Evolutionary conservation across 1,139 yeast species (phyloP).

Genomic region (Kodamaea ohmeri): DNA sequence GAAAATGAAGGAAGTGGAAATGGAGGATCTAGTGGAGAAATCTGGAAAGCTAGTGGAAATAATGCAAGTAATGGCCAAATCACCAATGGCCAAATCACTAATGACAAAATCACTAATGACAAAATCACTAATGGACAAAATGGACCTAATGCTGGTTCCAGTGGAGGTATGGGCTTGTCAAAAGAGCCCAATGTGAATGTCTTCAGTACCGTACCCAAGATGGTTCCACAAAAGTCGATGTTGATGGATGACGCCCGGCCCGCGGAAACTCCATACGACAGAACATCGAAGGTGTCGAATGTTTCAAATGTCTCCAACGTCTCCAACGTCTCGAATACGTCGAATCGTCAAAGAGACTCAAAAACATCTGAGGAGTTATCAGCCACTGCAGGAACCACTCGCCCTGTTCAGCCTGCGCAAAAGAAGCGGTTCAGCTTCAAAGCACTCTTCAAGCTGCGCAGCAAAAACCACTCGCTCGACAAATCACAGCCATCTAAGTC

Average conservation of each 20-base stretch:
- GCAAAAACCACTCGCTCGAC: slow-evolving; percentile 28
- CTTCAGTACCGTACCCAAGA: neutral
- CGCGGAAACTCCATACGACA: neutral
- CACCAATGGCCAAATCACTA: neutral
- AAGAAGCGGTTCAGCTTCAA: slow-evolving; percentile 43
- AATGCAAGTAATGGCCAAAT: neutral
- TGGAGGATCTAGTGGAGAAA: neutral
- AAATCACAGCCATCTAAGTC: slow-evolving; percentile 26
- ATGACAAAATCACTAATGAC: neutral
- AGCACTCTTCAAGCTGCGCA: slow-evolving; percentile 37
- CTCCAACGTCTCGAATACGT: no score
- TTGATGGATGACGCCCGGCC: neutral
- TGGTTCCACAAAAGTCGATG: neutral
- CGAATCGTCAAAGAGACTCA: no score
- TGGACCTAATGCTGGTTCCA: no score
- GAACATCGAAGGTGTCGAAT: neutral
- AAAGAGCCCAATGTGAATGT: neutral
- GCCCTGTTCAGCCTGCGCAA: slow-evolving; percentile 11
- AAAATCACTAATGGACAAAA: neutral
- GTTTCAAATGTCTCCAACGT: neutral
- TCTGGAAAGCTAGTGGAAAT: neutral
- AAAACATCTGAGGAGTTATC: neutral
- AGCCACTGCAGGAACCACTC: neutral
- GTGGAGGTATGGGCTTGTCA: neutral
- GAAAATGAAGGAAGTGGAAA: neutral